These are phyloP conservation scores for Fusarium xyrophilum DNA, from an alignment of 2,329 filamentous ascomycete genomes.

Conservation along the genomic window DNA sequence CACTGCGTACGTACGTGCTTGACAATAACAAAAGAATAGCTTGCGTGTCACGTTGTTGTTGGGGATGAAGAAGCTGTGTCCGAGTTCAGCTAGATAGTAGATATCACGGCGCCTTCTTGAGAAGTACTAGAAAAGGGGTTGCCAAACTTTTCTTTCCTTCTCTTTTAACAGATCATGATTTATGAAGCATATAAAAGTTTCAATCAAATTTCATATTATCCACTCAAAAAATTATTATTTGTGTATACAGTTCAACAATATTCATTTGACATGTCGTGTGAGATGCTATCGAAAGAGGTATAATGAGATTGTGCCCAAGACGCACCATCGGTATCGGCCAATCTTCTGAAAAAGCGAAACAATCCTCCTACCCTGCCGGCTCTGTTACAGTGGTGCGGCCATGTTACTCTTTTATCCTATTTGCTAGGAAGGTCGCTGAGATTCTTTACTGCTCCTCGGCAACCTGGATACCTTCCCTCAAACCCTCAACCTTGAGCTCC, in stretches of 20 bases:
- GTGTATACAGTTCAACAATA: slow-evolving; percentile 11
- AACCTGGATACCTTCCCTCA: slow-evolving; percentile 80
- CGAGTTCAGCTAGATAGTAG: slow-evolving; percentile 34
- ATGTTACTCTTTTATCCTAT: slow-evolving; percentile 19
- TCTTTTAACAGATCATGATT: slow-evolving; percentile 38
- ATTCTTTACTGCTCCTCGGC: slow-evolving; percentile 65
- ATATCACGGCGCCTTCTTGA: slow-evolving; percentile 31
- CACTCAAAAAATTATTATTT: background rate
- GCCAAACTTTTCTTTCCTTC: slow-evolving; percentile 23
- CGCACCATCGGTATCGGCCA: slow-evolving; percentile 26
- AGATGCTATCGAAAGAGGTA: slow-evolving; percentile 42
- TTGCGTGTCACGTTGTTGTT: slow-evolving; percentile 28
- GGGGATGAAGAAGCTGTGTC: slow-evolving; percentile 25
- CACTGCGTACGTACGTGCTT: slow-evolving; percentile 23
- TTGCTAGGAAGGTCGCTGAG: background rate
- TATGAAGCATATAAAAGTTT: slow-evolving; percentile 31
- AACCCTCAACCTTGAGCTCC: slow-evolving; percentile 85
- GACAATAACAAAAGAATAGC: slow-evolving; percentile 10
- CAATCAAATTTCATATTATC: slow-evolving; percentile 10
- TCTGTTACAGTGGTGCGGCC: slow-evolving; percentile 11
- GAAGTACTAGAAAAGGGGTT: slow-evolving; percentile 13
- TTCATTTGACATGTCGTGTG: slow-evolving; percentile 25
- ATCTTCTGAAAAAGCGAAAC: slow-evolving; percentile 24
- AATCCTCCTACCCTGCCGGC: slow-evolving; percentile 14
- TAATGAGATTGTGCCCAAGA: slow-evolving; percentile 39